These are phyloP conservation scores for Trametes gibbosa DNA, from an alignment of 768 basidiomycete genomes.

Conservation along the genomic window DNA sequence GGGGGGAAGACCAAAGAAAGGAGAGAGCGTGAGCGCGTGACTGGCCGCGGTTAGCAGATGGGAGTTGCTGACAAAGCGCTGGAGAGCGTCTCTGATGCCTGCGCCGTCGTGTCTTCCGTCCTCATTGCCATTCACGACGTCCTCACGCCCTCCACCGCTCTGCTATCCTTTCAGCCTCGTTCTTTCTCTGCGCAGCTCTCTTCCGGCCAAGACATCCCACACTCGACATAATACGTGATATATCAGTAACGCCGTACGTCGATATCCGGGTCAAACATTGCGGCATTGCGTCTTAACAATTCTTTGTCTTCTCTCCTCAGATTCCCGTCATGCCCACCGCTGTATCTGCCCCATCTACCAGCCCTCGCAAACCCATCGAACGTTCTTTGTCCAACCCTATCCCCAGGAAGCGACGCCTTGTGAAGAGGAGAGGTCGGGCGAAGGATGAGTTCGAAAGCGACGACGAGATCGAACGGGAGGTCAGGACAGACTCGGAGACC, in stretches of 20 bases:
- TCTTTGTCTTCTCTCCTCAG: slow-evolving; percentile 3
- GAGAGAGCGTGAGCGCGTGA: slow-evolving; percentile 5
- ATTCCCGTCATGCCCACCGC: slow-evolving; percentile 17
- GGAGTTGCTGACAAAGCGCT: slow-evolving; percentile 19
- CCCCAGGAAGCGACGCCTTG: slow-evolving; percentile 39
- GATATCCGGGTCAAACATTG: slow-evolving; percentile 1
- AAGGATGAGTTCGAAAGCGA: slow-evolving; percentile 63
- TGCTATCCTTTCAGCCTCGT: slow-evolving; percentile 5
- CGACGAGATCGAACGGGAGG: slow-evolving; percentile 74
- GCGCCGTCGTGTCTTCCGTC: slow-evolving; percentile 15
- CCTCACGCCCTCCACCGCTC: background rate
- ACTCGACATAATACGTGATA: background rate
- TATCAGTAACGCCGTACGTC: background rate
- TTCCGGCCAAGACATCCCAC: background rate
- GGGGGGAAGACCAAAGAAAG: background rate
- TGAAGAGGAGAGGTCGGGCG: slow-evolving; percentile 63
- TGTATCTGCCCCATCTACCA: slow-evolving; percentile 9
- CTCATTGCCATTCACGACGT: slow-evolving; percentile 20
- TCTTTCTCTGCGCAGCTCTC: background rate
- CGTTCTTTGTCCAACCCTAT: slow-evolving; percentile 18
- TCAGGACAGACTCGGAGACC: slow-evolving; percentile 65
- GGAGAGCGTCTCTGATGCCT: slow-evolving; percentile 15
- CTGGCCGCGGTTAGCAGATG: background rate
- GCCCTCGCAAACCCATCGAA: slow-evolving; percentile 13
- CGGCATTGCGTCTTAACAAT: background rate